Evolutionary conservation across 2,329 filamentous ascomycete genomes (phyloP).

Genomic region (Fusarium siculi): DNA sequence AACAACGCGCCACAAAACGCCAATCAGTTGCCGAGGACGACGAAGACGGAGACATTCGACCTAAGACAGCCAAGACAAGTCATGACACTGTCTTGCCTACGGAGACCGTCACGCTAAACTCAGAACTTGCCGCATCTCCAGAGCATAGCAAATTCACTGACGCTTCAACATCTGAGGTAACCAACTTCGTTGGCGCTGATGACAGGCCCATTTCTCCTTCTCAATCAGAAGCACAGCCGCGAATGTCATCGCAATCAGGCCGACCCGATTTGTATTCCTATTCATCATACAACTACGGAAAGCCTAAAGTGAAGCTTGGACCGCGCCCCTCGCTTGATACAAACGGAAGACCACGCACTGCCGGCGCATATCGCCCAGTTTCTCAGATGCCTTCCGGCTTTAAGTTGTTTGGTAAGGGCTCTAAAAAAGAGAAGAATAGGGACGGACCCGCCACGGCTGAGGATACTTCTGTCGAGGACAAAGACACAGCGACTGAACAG

Average conservation of each 20-base stretch:
- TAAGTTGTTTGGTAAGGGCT: slow-evolving; percentile 71
- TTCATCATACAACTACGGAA: slow-evolving; percentile 63
- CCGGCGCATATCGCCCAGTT: slow-evolving; percentile 73
- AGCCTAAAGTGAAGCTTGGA: slow-evolving; percentile 88
- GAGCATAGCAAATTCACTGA: slow-evolving; percentile 61
- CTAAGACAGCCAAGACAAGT: slow-evolving; percentile 46
- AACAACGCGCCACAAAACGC: slow-evolving; percentile 67
- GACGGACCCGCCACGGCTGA: slow-evolving; percentile 45
- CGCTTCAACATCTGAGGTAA: slow-evolving; percentile 60
- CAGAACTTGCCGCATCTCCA: slow-evolving; percentile 61
- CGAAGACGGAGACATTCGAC: slow-evolving; percentile 50
- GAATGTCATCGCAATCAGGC: slow-evolving; percentile 63
- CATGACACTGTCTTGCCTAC: slow-evolving; percentile 34
- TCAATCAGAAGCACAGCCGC: slow-evolving; percentile 57
- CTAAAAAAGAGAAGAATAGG: slow-evolving; percentile 57
- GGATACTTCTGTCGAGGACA: slow-evolving; percentile 53
- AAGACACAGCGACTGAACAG: slow-evolving; percentile 49
- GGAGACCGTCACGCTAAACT: slow-evolving; percentile 61
- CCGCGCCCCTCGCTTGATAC: slow-evolving; percentile 82
- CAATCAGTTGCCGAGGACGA: slow-evolving; percentile 65
- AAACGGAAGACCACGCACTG: slow-evolving; percentile 69
- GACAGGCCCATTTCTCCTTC: slow-evolving; percentile 58
- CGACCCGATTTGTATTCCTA: slow-evolving; percentile 63
- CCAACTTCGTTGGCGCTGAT: slow-evolving; percentile 61
- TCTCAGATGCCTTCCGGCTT: slow-evolving; percentile 85